phyloP scores from a whole-genome alignment of 495 filamentous ascomycete species.

The Aspergillus sclerotioniger region DNA sequence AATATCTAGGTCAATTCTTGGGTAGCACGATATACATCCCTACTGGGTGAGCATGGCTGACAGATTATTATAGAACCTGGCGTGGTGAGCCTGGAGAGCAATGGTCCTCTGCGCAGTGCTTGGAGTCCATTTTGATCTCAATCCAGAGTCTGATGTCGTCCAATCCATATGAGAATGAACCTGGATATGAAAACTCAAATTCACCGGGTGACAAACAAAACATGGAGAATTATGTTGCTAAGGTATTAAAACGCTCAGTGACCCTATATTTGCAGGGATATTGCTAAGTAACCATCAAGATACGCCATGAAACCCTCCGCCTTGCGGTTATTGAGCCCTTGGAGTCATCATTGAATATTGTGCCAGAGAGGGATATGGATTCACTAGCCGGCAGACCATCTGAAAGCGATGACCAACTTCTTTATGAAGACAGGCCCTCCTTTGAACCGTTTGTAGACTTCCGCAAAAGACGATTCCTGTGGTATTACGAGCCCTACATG shows the following conservation, averaged over 20 bases:
- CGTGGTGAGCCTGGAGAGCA: slow-evolving; percentile 82
- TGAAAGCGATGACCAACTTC: slow-evolving; percentile 46
- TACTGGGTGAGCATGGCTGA: slow-evolving; percentile 13
- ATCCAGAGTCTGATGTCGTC: slow-evolving; percentile 94
- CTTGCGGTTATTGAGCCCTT: slow-evolving; percentile 83
- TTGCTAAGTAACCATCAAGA: slow-evolving; percentile 47
- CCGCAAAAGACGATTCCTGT: slow-evolving; percentile 88
- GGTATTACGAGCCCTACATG: slow-evolving; percentile 91
- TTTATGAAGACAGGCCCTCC: slow-evolving; percentile 1
- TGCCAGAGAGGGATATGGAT: slow-evolving; percentile 46
- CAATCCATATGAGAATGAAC: slow-evolving; percentile 96
- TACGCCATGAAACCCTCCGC: slow-evolving; percentile 85
- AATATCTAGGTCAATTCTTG: slow-evolving; percentile 74
- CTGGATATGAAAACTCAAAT: slow-evolving; percentile 79
- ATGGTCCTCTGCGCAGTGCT: slow-evolving; percentile 93
- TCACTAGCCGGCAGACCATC: slow-evolving; percentile 13
- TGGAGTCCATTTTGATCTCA: slow-evolving; percentile 91
- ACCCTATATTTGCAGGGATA: background rate
- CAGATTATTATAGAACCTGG: slow-evolving; percentile 73
- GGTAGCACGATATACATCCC: slow-evolving; percentile 48
- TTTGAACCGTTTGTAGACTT: slow-evolving; percentile 83
- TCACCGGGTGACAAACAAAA: slow-evolving; percentile 66
- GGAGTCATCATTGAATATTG: slow-evolving; percentile 72
- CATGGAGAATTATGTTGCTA: slow-evolving; percentile 78
- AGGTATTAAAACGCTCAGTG: slow-evolving; percentile 49